Base-by-base conservation (phyloP, 169 alveolate genomes). In the Plasmodium falciparum region DNA sequence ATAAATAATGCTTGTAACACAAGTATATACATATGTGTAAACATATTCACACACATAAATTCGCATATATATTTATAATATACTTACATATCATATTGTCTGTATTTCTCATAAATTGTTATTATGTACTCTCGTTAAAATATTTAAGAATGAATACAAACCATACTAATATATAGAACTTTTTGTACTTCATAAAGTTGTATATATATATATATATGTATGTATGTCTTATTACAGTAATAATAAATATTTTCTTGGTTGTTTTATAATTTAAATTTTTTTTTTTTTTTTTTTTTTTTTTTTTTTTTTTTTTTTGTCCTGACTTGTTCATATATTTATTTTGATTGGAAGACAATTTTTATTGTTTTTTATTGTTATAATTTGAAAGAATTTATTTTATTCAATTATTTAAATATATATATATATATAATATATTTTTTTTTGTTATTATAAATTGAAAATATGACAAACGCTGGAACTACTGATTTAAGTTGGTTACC, bases 401-500 rank as follows among this genome's bases (percentile, higher is more conserved):
- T 39, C 47, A 39, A 39, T 39, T 39, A 39, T 39, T 39, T 39
- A 39, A 39, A 39, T 33, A 33, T 33, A 33, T 33, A 33, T 33
- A 33, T 33, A 33, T 33, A 33, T 5, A 39, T 39, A 39, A 6
- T 6, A 39, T 39, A 39, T 39, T 6, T 39, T 43, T 24, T 29
- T 73, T 67, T 33, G 73, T 56, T 26, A 49, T 69, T 20, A 15
- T 69, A 56, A 43, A 26, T 33, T 29, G 39, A 83, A 83, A 58
- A 83, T 39, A 39, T 83, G 91, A 17, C 91, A 62, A 83, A 83
- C 83, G 56, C 91, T 22, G 91, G 91, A 26, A 56, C 85, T 6
- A 83, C 91, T 15, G 96, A 94, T 78, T 93, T 94, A 61, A 92
- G 94, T 59, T 94, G 96, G 96, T 80, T 94, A 65, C 96, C 96